These are phyloP conservation scores for Thalassiosira delicatula DNA, from an alignment of 352 stramenopile genomes.

Conservation along the genomic window DNA sequence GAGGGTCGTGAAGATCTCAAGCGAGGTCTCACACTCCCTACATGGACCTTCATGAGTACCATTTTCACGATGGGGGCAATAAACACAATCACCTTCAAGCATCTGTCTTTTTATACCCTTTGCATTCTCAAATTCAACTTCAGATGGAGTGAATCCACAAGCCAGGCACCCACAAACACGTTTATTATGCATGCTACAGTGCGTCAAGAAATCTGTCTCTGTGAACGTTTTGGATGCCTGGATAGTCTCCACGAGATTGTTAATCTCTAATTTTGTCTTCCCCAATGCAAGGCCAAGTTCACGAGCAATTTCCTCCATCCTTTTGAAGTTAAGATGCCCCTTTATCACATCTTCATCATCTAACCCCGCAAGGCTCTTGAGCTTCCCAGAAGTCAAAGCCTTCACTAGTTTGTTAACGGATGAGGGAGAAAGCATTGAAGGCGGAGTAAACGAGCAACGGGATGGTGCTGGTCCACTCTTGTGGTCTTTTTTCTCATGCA, in stretches of 20 bases:
- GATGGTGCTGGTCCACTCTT: not conserved
- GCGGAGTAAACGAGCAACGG: constrained; percentile 9
- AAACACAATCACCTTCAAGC: not conserved
- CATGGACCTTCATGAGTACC: not conserved
- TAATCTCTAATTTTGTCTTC: too few relatives aligned
- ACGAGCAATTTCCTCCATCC: not conserved
- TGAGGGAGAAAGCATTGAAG: not conserved
- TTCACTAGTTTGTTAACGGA: constrained; percentile 9
- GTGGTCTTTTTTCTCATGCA: constrained; percentile 4
- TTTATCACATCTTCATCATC: constrained; percentile 22
- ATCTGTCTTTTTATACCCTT: not conserved
- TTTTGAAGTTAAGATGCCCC: constrained; percentile 16
- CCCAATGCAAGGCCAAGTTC: too few relatives aligned
- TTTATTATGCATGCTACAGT: not conserved
- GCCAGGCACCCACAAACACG: not conserved
- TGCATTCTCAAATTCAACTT: too few relatives aligned
- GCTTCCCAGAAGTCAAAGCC: not conserved
- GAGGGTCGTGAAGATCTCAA: constrained; percentile 4
- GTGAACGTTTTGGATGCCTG: too few relatives aligned
- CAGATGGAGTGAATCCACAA: not conserved
- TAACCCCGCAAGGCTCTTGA: constrained; percentile 19
- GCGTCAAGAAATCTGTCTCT: not conserved
- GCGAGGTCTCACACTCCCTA: not conserved
- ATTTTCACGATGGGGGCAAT: not conserved
- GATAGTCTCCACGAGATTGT: too few relatives aligned